Evolutionary conservation across 2,329 filamentous ascomycete genomes (phyloP), one percentile per base, ranked within the genome.

Genomic region (Colletotrichum trifolii): DNA sequence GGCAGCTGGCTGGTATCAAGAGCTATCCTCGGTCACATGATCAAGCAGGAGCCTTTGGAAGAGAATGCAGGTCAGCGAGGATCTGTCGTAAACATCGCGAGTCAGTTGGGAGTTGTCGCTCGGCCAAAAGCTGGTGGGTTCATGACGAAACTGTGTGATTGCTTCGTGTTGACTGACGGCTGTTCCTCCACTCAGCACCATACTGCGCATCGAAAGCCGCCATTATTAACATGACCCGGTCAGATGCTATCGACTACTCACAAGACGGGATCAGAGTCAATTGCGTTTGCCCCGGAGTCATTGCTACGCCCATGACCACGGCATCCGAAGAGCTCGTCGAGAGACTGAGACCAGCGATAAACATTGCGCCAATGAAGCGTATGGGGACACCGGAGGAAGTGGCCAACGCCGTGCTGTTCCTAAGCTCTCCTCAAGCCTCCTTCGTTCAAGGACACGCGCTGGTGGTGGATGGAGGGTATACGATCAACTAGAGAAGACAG

Each of bases 241-340:
- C 83, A 0, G 85, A 87, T 67, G 85, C 84, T 1, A 85, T 87
- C 17, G 83, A 88, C 67, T 87, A 87, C 69, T 83, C 85, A 0
- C 67, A 67, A 2, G 75, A 79, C 42, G 72, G 71, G 1, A 78
- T 80, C 52, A 70, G 78, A 12, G 70, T 79, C 33, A 80, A 92
- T 75, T 90, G 87, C 35, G 84, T 92, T 60, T 89, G 86, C 48
- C 89, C 90, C 0, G 89, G 90, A 0, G 89, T 91, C 69, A 90
- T 84, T 46, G 78, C 79, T 43, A 84, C 82, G 3, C 80, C 80
- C 0, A 79, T 84, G 76, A 81, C 80, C 4, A 81, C 76, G 10
- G 72, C 75, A 7, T 76, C 75, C 2, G 69, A 75, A 6, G 81
- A 82, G 56, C 70, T 79, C 2, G 73, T 71, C 2, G 73, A 78